Evolutionary conservation across 208 protist species (phyloP).

Genomic region (Borovskyia barvae): DNA sequence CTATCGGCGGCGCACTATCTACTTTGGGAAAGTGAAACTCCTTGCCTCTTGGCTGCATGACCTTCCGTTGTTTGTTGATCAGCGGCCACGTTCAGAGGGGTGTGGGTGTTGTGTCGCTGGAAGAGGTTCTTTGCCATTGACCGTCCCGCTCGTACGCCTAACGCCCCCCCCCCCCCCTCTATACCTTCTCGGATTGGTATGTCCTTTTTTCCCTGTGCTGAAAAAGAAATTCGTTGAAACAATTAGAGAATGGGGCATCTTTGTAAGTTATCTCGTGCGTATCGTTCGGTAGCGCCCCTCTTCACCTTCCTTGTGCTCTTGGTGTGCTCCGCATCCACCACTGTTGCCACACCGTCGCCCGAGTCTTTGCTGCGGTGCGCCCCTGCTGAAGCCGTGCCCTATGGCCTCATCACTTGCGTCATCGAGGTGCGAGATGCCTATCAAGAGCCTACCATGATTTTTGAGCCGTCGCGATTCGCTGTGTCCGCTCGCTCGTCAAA

Average conservation of each 20-base stretch:
- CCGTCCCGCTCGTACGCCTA: too few species aligned
- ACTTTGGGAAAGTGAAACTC: too few species aligned
- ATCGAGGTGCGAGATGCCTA: constrained; percentile 35
- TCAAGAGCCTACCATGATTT: constrained; percentile 36
- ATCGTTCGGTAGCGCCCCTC: neutral
- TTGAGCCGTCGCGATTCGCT: constrained; percentile 29
- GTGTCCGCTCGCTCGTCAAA: constrained; percentile 22
- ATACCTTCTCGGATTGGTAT: too few species aligned
- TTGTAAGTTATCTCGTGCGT: neutral
- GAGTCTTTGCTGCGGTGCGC: constrained; percentile 36
- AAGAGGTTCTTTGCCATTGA: too few species aligned
- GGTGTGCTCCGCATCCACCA: neutral
- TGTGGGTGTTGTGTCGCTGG: too few species aligned
- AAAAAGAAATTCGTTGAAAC: neutral
- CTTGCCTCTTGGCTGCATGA: too few species aligned
- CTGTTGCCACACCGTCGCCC: constrained; percentile 15
- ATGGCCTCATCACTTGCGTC: constrained; percentile 27
- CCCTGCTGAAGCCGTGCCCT: constrained; percentile 25
- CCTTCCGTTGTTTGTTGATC: too few species aligned
- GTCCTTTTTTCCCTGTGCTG: neutral
- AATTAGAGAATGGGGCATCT: neutral
- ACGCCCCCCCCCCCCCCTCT: too few species aligned
- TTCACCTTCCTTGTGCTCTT: constrained; percentile 3
- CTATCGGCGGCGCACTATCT: too few species aligned
- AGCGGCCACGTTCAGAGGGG: too few species aligned